A percentile compares a stretch with the other conserved stretches of the same genome.
Evolutionary conservation across 176 grass and related monocot species (phyloP).

Genomic region (Puya raimondii): DNA sequence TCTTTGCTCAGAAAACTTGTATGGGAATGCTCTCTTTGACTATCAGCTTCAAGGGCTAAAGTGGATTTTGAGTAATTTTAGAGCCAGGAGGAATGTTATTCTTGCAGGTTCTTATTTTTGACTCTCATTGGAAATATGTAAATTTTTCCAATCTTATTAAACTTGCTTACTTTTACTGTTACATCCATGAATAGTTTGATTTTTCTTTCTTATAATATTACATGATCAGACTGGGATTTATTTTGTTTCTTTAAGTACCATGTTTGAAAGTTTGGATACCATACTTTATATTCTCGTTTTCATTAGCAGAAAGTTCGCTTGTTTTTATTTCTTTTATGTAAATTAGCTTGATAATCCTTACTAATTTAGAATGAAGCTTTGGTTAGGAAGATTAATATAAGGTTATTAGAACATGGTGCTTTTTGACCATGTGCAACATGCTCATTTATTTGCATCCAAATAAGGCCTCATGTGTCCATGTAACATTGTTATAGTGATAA

Average conservation of each 20-base stretch:
- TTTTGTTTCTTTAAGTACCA: neutral
- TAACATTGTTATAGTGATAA: too few species aligned
- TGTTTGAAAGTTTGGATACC: neutral
- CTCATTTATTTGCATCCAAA: too few species aligned
- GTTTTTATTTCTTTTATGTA: too few species aligned
- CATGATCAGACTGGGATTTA: neutral
- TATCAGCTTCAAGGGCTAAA: constrained; percentile 73
- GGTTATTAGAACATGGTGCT: too few species aligned
- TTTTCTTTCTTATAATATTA: neutral
- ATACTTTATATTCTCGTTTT: neutral
- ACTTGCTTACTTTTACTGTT: constrained; percentile 14
- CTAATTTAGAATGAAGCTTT: too few species aligned
- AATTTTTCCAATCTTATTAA: neutral
- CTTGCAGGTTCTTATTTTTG: constrained; percentile 23
- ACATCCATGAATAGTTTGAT: constrained; percentile 10
- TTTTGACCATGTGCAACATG: too few species aligned
- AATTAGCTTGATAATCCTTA: too few species aligned
- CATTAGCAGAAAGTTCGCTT: neutral
- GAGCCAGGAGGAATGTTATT: constrained; percentile 44
- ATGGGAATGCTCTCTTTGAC: constrained; percentile 32
- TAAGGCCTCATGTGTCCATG: too few species aligned
- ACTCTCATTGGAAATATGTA: neutral
- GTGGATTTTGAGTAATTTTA: constrained; percentile 55
- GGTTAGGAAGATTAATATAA: too few species aligned
- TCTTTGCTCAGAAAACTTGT: constrained; percentile 21